A percentile compares a stretch with the other conserved stretches of the same genome.
These are phyloP conservation scores for Podospora fimiseda DNA, from an alignment of 495 filamentous ascomycete species.

Conservation along the genomic window DNA sequence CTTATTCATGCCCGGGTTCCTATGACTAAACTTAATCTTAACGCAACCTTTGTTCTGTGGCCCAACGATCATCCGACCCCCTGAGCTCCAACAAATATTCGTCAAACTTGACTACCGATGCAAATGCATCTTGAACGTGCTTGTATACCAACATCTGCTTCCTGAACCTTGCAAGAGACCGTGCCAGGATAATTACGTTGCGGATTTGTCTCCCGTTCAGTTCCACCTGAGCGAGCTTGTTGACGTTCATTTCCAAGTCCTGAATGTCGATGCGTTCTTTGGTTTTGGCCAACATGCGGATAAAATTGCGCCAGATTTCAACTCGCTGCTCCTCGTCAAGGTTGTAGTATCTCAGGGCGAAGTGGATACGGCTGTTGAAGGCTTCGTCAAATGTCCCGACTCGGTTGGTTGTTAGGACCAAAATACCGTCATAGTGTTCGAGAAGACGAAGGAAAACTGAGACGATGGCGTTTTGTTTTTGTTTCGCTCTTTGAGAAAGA, in stretches of 20 bases:
- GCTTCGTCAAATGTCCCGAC: conserved; percentile 18
- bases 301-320: conserved; percentile 20
- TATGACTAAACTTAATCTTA: neutral
- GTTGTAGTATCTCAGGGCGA: conserved; percentile 27
- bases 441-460: conserved; percentile 9
- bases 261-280: conserved; percentile 11
- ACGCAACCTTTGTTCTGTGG: neutral
- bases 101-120: conserved; percentile 1
- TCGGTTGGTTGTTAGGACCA: conserved; percentile 17
- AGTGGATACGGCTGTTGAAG: conserved; percentile 9
- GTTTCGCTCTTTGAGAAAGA: conserved; percentile 39
- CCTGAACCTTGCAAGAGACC: conserved; percentile 7
- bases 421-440: conserved; percentile 10
- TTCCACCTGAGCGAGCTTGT: conserved; percentile 9
- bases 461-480: conserved; percentile 5
- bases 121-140: conserved; percentile 7
- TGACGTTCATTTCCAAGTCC: conserved; percentile 6
- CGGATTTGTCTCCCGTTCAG: conserved; percentile 21
- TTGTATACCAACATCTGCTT: conserved; percentile 7
- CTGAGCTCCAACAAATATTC: neutral
- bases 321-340: conserved; percentile 17
- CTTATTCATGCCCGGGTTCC: too few relatives aligned
- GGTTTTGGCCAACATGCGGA: conserved; percentile 1
- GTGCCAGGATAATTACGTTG: conserved; percentile 14
- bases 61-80: conserved; percentile 1